Conservation (phyloP, 192 early-diverging fungal species). For the Kickxella alabastrina region DNA sequence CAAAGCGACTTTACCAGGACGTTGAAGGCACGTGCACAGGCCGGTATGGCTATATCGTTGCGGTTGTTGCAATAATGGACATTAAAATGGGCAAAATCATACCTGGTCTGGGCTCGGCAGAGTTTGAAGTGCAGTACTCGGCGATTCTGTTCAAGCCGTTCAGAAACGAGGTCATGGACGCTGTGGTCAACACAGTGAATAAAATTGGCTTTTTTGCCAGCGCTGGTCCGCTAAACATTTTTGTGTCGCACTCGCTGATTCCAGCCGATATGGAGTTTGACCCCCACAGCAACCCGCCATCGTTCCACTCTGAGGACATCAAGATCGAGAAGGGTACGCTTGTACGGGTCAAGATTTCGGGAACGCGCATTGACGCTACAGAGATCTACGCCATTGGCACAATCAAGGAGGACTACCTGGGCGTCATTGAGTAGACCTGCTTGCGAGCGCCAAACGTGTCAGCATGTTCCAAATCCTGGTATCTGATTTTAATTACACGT, state of each 20-base stretch:
- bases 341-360: slow-evolving; percentile 85
- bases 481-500: too few species aligned
- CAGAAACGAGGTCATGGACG: slow-evolving; percentile 95
- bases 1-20: slow-evolving; percentile 82
- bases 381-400: slow-evolving; percentile 95
- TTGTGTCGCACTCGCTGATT: slow-evolving; percentile 82
- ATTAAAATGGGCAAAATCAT: slow-evolving; percentile 79
- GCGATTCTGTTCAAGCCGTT: slow-evolving; percentile 98
- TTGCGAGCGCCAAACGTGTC: too few species aligned
- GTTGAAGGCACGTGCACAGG: slow-evolving; percentile 95
- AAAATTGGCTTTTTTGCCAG: slow-evolving; percentile 96
- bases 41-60: slow-evolving; percentile 87
- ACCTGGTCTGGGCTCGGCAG: slow-evolving; percentile 79
- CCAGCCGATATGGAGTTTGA: slow-evolving; percentile 89
- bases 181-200: slow-evolving; percentile 81
- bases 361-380: slow-evolving; percentile 83
- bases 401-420: slow-evolving; percentile 96
- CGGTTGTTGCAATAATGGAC: slow-evolving; percentile 75
- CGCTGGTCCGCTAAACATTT: slow-evolving; percentile 88
- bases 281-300: slow-evolving; percentile 79
- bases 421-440: slow-evolving; percentile 57
- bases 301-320: slow-evolving; percentile 72
- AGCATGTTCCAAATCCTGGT: too few species aligned
- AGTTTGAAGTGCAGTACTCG: slow-evolving; percentile 85
- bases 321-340: slow-evolving; percentile 82